These are phyloP conservation scores for Penicillium bialowiezense DNA, from an alignment of 495 filamentous ascomycete species.

Conservation along the genomic window DNA sequence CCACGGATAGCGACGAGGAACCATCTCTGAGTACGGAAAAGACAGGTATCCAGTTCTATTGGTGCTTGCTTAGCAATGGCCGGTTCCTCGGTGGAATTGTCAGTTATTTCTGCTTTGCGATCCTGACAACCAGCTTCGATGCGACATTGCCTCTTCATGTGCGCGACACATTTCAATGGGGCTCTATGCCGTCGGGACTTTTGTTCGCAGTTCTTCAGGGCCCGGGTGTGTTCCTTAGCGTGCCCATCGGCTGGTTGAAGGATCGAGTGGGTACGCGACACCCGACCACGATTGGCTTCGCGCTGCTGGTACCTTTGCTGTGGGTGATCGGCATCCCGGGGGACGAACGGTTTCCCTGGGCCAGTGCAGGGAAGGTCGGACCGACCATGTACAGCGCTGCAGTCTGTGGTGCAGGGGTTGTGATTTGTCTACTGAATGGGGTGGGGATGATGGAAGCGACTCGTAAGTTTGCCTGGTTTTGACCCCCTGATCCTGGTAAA, in stretches of 20 bases:
- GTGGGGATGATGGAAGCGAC: conserved; percentile 26
- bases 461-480: conserved; percentile 21
- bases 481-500: background rate
- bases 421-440: conserved; percentile 16
- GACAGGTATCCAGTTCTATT: conserved; percentile 10
- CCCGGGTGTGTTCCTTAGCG: conserved; percentile 21
- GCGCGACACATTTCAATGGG: conserved; percentile 18
- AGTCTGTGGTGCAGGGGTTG: conserved; percentile 8
- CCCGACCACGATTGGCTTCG: conserved; percentile 19
- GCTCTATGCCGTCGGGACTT: conserved; percentile 13
- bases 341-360: conserved; percentile 20
- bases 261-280: conserved; percentile 22
- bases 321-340: conserved; percentile 22
- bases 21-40: background rate
- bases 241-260: conserved; percentile 24
- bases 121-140: conserved; percentile 25
- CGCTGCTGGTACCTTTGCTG: conserved; percentile 14
- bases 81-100: conserved; percentile 11
- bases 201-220: conserved; percentile 22
- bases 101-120: conserved; percentile 11
- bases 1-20: background rate
- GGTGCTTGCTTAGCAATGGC: conserved; percentile 13
- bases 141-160: conserved; percentile 32
- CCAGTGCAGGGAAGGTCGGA: conserved; percentile 1
- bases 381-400: conserved; percentile 13